Percentiles rank a stretch among this genome's conserved stretches.
Conservation (phyloP, 2,329 filamentous ascomycete species). For the Aspergillus quadricinctus region DNA sequence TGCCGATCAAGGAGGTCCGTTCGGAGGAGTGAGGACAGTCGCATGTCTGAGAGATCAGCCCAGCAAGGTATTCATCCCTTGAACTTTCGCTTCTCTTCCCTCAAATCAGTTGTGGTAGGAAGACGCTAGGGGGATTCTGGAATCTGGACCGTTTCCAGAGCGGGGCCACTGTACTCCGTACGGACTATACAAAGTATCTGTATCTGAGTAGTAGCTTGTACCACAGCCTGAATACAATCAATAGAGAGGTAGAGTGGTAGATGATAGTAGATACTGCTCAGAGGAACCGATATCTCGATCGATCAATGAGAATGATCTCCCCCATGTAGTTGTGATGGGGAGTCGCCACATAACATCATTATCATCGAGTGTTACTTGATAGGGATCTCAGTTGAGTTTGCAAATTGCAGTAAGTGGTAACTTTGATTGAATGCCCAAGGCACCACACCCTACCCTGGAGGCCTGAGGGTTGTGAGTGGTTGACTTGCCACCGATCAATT, state of each 20-base stretch:
- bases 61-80: not conserved
- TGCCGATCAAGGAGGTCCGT: not conserved
- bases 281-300: too few species aligned
- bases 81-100: too few species aligned
- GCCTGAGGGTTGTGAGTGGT: not conserved
- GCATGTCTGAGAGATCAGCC: not conserved
- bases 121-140: not conserved
- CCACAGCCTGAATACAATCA: not conserved
- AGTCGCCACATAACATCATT: not conserved
- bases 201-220: not conserved
- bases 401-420: too few species aligned
- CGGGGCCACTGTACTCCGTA: not conserved
- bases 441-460: not conserved
- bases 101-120: not conserved
- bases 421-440: not conserved
- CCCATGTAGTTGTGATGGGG: too few species aligned
- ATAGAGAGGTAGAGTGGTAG: too few species aligned
- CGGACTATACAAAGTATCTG: not conserved
- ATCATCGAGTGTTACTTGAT: too few species aligned
- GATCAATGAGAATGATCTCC: too few species aligned
- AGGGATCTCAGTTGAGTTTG: not conserved
- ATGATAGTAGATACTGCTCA: not conserved
- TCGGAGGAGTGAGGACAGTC: too few species aligned
- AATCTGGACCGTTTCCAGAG: not conserved
- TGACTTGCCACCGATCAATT: not conserved